phyloP scores from a whole-genome alignment of 2,329 filamentous ascomycete genomes.

The Trichophaea hybrida region DNA sequence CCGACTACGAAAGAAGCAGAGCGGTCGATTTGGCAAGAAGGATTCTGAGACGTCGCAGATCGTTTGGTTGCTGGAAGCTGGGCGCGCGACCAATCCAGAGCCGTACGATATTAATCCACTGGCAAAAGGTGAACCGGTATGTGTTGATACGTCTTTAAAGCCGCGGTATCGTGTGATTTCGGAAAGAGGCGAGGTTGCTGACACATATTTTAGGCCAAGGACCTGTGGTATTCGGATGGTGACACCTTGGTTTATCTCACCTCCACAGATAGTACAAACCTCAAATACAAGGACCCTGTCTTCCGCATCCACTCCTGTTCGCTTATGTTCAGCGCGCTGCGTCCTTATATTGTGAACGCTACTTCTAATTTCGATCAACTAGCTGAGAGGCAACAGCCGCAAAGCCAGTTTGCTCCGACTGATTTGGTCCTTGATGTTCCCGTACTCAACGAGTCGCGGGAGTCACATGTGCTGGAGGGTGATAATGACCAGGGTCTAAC shows the following conservation, averaged over 20 bases:
- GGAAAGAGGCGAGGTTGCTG: not conserved
- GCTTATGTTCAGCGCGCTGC: conserved; percentile 15
- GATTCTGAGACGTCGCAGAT: conserved; percentile 11
- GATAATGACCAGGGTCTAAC: no score
- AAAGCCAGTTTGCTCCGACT: not conserved
- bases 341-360: conserved; percentile 7
- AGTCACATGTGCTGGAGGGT: no score
- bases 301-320: conserved; percentile 18
- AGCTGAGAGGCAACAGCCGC: not conserved
- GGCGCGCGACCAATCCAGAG: conserved; percentile 10
- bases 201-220: conserved; percentile 39
- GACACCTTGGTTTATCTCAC: conserved; percentile 45
- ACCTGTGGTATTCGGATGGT: conserved; percentile 50
- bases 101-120: conserved; percentile 18
- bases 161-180: not conserved
- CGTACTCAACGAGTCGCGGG: not conserved
- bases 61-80: conserved; percentile 13
- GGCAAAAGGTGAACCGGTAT: conserved; percentile 15
- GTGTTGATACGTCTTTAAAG: not conserved
- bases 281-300: conserved; percentile 14
- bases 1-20: conserved; percentile 9
- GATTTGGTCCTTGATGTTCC: conserved; percentile 19
- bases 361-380: not conserved
- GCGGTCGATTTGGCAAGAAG: conserved; percentile 14
- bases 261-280: conserved; percentile 33